Evolutionary conservation across 371 early-diverging fungal genomes (phyloP).

Genomic region (Apophysomyces elegans): DNA sequence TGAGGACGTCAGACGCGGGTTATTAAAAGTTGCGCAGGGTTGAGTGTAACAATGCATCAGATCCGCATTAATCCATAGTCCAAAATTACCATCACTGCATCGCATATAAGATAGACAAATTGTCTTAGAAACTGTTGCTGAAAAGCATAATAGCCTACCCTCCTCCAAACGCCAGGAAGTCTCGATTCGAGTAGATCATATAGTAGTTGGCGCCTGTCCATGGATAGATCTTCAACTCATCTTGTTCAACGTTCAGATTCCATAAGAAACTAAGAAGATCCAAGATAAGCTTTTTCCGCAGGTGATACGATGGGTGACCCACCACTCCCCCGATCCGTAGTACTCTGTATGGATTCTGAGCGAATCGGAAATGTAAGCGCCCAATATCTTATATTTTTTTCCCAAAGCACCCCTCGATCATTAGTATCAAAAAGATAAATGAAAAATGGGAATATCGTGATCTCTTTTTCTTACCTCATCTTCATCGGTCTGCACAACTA

Average conservation of each 20-base stretch:
- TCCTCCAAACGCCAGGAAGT: conserved; percentile 38
- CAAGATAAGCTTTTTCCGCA: not conserved
- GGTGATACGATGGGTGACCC: conserved; percentile 9
- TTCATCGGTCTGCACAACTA: conserved; percentile 20
- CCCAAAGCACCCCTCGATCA: not conserved
- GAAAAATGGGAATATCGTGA: not conserved
- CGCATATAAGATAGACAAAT: not conserved
- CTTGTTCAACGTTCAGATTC: conserved; percentile 23
- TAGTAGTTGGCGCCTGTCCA: conserved; percentile 44
- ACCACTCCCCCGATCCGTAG: conserved; percentile 56
- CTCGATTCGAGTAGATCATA: conserved; percentile 34
- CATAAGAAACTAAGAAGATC: conserved; percentile 34
- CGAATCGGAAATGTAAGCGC: conserved; percentile 44
- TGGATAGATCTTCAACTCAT: conserved; percentile 25
- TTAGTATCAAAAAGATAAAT: not conserved
- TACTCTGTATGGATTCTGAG: conserved; percentile 28
- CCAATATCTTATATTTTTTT: conserved; percentile 30
- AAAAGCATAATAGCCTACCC: conserved; percentile 19
- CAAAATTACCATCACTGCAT: conserved; percentile 36
- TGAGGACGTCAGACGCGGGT: conserved; percentile 25
- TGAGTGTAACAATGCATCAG: conserved; percentile 43
- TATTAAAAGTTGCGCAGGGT: conserved; percentile 42
- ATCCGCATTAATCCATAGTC: conserved; percentile 42
- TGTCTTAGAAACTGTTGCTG: not conserved
- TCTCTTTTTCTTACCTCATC: conserved; percentile 11